Percentiles rank a stretch among this genome's conserved stretches.
These are phyloP conservation scores for Lachnellula subtilissima DNA, from an alignment of 2,329 filamentous ascomycete species.

Conservation along the genomic window DNA sequence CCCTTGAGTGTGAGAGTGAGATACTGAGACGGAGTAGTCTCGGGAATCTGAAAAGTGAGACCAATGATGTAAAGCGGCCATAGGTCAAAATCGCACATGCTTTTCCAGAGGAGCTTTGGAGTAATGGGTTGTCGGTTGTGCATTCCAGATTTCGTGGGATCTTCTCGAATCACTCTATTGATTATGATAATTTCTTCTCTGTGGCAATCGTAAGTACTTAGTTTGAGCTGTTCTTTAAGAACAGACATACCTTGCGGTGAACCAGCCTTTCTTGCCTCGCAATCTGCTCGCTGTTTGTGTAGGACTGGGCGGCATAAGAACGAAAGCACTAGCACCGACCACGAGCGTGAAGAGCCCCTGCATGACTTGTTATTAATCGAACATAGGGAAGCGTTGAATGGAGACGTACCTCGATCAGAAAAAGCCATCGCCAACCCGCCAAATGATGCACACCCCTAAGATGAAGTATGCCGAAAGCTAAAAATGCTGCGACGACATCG, in stretches of 20 bases:
- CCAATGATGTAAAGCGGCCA: constrained; percentile 45
- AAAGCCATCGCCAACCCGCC: constrained; percentile 56
- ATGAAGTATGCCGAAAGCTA: constrained; percentile 52
- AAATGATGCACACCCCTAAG: constrained; percentile 48
- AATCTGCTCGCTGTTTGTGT: constrained; percentile 31
- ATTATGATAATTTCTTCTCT: constrained; percentile 62
- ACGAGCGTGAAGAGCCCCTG: constrained; percentile 17
- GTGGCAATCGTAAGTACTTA: not conserved
- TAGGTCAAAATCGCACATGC: constrained; percentile 48
- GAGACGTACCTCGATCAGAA: constrained; percentile 34
- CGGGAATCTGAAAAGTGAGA: constrained; percentile 26
- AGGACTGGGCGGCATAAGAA: constrained; percentile 14
- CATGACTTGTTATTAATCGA: not conserved
- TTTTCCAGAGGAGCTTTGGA: constrained; percentile 40
- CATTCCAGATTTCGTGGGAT: constrained; percentile 45
- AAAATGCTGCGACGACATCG: constrained; percentile 49
- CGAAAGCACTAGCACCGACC: constrained; percentile 10
- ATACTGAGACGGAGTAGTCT: constrained; percentile 17
- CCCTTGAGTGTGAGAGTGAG: constrained; percentile 22
- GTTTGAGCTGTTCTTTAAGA: not conserved
- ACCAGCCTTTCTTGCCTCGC: constrained; percentile 60
- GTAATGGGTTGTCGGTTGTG: constrained; percentile 47
- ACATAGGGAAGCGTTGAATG: constrained; percentile 15
- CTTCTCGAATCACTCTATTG: constrained; percentile 52
- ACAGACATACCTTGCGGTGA: constrained; percentile 41